Percentiles rank a stretch among this genome's conserved stretches.
These are phyloP conservation scores for Austroboletus novae-zelandiae DNA, from an alignment of 1,284 basidiomycete genomes.

Conservation along the genomic window DNA sequence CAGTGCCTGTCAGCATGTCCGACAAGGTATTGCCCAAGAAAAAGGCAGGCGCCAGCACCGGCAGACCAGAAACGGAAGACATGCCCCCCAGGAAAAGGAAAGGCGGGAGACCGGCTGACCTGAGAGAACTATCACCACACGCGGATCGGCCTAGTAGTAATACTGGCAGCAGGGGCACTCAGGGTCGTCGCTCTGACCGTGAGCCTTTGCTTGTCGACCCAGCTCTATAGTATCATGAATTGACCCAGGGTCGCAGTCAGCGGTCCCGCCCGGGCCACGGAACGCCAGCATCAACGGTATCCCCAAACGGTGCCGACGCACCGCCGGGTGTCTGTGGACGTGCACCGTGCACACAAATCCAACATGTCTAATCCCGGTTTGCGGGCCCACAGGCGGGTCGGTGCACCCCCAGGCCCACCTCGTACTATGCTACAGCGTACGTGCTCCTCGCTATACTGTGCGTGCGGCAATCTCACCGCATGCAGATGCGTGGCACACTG, in stretches of 20 bases:
- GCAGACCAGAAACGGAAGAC: constrained; percentile 20
- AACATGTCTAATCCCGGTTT: constrained; percentile 21
- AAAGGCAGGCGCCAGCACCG: constrained; percentile 16
- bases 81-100: constrained; percentile 30
- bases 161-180: constrained; percentile 11
- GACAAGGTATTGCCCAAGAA: constrained; percentile 25
- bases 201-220: constrained; percentile 5
- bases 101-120: constrained; percentile 14
- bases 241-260: constrained; percentile 12
- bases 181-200: constrained; percentile 35
- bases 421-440: constrained; percentile 53
- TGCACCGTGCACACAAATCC: constrained; percentile 26
- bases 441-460: constrained; percentile 19
- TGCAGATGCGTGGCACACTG: constrained; percentile 67
- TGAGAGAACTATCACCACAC: constrained; percentile 11
- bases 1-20: constrained; percentile 25
- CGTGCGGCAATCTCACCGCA: constrained; percentile 44
- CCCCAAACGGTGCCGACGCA: constrained; percentile 22
- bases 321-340: constrained; percentile 29
- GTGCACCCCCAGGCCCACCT: constrained; percentile 26
- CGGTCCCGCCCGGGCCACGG: constrained; percentile 21
- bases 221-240: background rate
- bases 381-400: constrained; percentile 25
- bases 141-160: constrained; percentile 6
- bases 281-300: constrained; percentile 26